Evolutionary conservation across 2,329 filamentous ascomycete genomes (phyloP).

Genomic region (Chaetomiaceae sp.): DNA sequence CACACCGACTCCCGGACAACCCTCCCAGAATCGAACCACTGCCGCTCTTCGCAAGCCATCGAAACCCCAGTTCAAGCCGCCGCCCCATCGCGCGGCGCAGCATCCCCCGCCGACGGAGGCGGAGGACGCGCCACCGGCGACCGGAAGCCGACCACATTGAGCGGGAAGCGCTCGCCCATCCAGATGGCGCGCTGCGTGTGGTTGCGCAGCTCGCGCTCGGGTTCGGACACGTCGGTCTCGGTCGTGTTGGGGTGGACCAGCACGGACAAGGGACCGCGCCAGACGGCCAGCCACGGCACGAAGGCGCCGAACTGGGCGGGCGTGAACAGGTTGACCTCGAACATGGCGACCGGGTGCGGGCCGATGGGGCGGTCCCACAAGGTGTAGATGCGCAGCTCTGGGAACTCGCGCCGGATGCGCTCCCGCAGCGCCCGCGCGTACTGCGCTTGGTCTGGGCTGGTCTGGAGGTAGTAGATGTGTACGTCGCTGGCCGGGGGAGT

Average conservation of each 20-base stretch:
- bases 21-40: too few relatives aligned
- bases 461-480: slow-evolving; percentile 76
- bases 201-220: slow-evolving; percentile 41
- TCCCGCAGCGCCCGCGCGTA: slow-evolving; percentile 71
- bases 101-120: not conserved
- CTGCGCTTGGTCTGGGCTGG: slow-evolving; percentile 52
- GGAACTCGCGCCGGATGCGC: slow-evolving; percentile 76
- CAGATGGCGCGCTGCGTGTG: slow-evolving; percentile 66
- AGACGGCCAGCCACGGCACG: slow-evolving; percentile 75
- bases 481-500: slow-evolving; percentile 53
- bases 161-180: slow-evolving; percentile 61
- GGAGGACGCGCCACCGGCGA: slow-evolving; percentile 13
- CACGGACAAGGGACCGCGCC: slow-evolving; percentile 71
- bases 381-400: slow-evolving; percentile 74
- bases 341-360: slow-evolving; percentile 81
- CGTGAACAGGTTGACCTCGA: slow-evolving; percentile 83
- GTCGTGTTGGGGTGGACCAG: slow-evolving; percentile 78
- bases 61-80: not conserved
- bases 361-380: slow-evolving; percentile 74
- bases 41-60: too few relatives aligned
- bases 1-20: too few relatives aligned
- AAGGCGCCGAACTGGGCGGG: slow-evolving; percentile 87
- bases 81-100: not conserved
- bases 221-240: slow-evolving; percentile 30
- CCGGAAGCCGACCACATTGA: slow-evolving; percentile 51